A percentile compares a stretch with the other conserved stretches of the same genome.
Conservation (phyloP, 768 basidiomycete species). For the Gloeostereum incarnatum region DNA sequence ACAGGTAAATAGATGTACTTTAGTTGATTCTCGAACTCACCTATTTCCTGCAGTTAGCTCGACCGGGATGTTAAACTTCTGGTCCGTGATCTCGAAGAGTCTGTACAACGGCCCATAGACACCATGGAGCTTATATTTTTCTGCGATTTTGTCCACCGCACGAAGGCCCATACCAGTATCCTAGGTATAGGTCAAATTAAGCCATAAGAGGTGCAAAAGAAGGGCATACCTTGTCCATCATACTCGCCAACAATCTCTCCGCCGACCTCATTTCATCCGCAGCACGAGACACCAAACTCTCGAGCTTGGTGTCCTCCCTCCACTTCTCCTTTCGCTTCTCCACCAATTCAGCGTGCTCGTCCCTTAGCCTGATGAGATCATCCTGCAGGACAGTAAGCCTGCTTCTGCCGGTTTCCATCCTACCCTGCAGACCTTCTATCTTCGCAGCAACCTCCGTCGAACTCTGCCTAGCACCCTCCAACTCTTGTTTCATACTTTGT, state of each 20-base stretch:
- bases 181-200: constrained; percentile 26
- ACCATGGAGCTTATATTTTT: constrained; percentile 64
- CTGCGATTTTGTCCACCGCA: constrained; percentile 78
- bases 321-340: constrained; percentile 90
- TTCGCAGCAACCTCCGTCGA: constrained; percentile 50
- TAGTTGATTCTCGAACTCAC: constrained; percentile 25
- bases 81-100: constrained; percentile 83
- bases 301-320: constrained; percentile 89
- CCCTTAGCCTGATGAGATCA: constrained; percentile 50
- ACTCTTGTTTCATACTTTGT: constrained; percentile 39
- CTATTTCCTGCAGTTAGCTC: constrained; percentile 96
- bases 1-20: constrained; percentile 4
- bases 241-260: constrained; percentile 70
- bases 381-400: constrained; percentile 51
- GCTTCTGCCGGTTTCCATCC: constrained; percentile 56
- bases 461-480: constrained; percentile 35
- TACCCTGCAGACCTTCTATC: constrained; percentile 44
- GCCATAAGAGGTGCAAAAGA: background rate
- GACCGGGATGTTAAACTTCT: constrained; percentile 84
- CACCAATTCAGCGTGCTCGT: constrained; percentile 54
- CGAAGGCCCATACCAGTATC: constrained; percentile 86
- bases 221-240: constrained; percentile 87
- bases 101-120: constrained; percentile 94
- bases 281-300: constrained; percentile 67
- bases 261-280: constrained; percentile 73